Evolutionary conservation across 306 rosid genomes (phyloP).

Genomic region (Sophora flavescens): DNA sequence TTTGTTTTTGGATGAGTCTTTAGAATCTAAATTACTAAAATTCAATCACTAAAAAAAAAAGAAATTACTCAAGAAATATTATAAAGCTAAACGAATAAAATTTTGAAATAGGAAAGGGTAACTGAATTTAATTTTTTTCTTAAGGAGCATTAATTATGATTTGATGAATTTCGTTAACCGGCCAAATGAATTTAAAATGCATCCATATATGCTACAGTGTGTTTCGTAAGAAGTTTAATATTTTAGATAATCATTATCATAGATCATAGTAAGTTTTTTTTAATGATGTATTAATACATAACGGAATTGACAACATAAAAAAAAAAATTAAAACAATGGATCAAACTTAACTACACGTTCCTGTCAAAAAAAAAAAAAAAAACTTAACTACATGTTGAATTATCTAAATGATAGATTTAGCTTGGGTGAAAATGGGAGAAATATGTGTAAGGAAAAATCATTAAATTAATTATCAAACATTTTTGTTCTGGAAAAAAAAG

Average conservation of each 20-base stretch:
- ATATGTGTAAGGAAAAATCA: background rate
- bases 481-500: too few species aligned
- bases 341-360: background rate
- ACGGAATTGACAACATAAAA: too few species aligned
- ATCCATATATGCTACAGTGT: too few species aligned
- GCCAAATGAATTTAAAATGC: background rate
- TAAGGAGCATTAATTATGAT: background rate
- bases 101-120: background rate
- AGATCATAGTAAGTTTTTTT: too few species aligned
- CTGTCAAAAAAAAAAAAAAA: too few species aligned
- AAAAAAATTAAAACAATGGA: too few species aligned
- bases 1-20: background rate
- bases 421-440: too few species aligned
- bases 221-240: too few species aligned
- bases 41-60: background rate
- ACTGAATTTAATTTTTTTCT: background rate
- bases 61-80: background rate
- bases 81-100: conserved; percentile 18
- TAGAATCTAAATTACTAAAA: background rate
- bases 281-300: too few species aligned
- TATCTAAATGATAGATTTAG: background rate
- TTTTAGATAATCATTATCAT: too few species aligned
- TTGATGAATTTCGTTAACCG: background rate
- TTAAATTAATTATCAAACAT: background rate
- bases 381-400: background rate